A percentile compares a stretch with the other conserved stretches of the same genome.
Evolutionary conservation across 345 rosid species (phyloP).

Genomic region (Turnera subulata): DNA sequence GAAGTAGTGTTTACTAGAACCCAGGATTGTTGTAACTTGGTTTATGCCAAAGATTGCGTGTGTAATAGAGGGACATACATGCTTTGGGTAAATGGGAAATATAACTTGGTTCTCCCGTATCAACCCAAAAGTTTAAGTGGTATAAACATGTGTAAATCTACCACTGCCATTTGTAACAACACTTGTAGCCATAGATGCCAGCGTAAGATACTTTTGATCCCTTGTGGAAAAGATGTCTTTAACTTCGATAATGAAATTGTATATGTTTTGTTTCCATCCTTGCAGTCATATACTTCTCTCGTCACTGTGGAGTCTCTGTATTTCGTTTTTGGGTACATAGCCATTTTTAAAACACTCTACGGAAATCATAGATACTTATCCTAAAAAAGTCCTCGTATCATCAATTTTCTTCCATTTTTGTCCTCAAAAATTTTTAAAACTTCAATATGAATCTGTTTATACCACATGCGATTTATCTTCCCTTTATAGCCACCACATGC

Average conservation of each 20-base stretch:
- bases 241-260: neutral
- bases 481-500: too few species aligned
- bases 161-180: neutral
- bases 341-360: too few species aligned
- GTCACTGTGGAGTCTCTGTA: too few species aligned
- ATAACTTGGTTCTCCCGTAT: neutral
- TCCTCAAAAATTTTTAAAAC: too few species aligned
- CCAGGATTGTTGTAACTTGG: neutral
- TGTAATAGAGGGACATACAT: neutral
- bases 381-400: too few species aligned
- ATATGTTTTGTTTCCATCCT: neutral
- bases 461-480: too few species aligned
- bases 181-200: neutral
- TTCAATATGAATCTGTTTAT: too few species aligned
- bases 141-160: constrained; percentile 1
- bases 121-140: neutral
- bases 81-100: constrained; percentile 9
- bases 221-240: neutral
- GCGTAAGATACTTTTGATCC: constrained; percentile 2
- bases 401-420: too few species aligned
- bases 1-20: neutral
- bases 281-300: neutral
- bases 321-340: too few species aligned
- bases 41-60: neutral
- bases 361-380: too few species aligned